Conservation (phyloP, 495 filamentous ascomycete genomes). For the Hyaloscypha bicolor region DNA sequence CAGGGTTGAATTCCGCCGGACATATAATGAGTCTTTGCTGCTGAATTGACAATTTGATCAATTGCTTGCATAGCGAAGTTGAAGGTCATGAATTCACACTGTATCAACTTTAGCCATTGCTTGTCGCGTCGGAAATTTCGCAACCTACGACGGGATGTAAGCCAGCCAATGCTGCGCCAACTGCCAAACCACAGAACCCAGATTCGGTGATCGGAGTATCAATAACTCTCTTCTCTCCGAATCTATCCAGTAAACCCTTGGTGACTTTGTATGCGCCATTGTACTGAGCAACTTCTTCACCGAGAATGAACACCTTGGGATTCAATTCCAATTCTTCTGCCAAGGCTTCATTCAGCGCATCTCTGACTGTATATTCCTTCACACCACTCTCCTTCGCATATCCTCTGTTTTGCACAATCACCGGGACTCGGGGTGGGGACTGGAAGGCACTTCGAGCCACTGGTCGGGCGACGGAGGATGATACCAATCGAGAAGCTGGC, state of each 20-base stretch:
- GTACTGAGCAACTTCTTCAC: conserved; percentile 99
- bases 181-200: conserved; percentile 89
- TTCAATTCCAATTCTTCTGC: conserved; percentile 96
- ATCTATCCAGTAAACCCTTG: conserved; percentile 93
- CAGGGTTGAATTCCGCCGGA: conserved; percentile 98
- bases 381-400: conserved; percentile 60
- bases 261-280: conserved; percentile 99
- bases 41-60: conserved; percentile 99
- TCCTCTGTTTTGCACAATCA: conserved; percentile 48
- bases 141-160: conserved; percentile 86
- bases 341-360: conserved; percentile 96
- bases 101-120: conserved; percentile 19
- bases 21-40: conserved; percentile 99
- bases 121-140: conserved; percentile 8
- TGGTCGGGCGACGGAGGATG: conserved; percentile 57
- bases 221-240: conserved; percentile 96
- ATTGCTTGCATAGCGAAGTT: conserved; percentile 99
- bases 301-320: conserved; percentile 90
- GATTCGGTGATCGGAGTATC: conserved; percentile 98
- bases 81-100: conserved; percentile 99
- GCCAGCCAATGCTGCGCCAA: conserved; percentile 92
- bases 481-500: conserved; percentile 75
- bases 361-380: conserved; percentile 95
- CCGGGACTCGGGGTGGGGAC: conserved; percentile 44
- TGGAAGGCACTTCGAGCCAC: conserved; percentile 55